These are phyloP conservation scores for Pichia sp. DNA, from an alignment of 1,139 yeast genomes.

Conservation along the genomic window DNA sequence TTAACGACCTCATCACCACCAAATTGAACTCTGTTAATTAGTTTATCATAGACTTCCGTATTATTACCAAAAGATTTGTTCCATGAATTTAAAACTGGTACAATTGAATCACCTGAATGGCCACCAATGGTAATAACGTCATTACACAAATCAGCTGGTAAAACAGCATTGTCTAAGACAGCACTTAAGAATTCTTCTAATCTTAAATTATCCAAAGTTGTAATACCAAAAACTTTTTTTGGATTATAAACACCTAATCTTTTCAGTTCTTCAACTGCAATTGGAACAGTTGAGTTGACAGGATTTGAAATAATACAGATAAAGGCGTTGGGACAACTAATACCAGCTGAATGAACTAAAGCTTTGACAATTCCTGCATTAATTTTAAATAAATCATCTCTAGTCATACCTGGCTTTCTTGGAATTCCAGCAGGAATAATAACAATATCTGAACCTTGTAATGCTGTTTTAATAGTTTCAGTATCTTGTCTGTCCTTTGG, in stretches of 20 bases:
- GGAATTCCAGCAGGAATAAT: slow-evolving; percentile 70
- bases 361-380: slow-evolving; percentile 63
- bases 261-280: slow-evolving; percentile 65
- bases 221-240: slow-evolving; percentile 61
- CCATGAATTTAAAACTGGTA: slow-evolving; percentile 37
- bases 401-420: slow-evolving; percentile 74
- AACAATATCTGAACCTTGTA: slow-evolving; percentile 51
- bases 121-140: slow-evolving; percentile 64
- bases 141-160: slow-evolving; percentile 38
- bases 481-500: slow-evolving; percentile 45
- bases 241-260: slow-evolving; percentile 58
- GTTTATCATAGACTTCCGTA: slow-evolving; percentile 30
- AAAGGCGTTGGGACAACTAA: slow-evolving; percentile 53
- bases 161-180: slow-evolving; percentile 26
- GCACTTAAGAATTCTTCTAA: slow-evolving; percentile 58
- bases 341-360: slow-evolving; percentile 53
- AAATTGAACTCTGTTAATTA: slow-evolving; percentile 58
- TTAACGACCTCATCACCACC: slow-evolving; percentile 79
- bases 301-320: slow-evolving; percentile 68
- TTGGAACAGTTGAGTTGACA: slow-evolving; percentile 69
- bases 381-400: slow-evolving; percentile 69
- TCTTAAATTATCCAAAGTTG: slow-evolving; percentile 64
- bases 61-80: slow-evolving; percentile 24
- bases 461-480: slow-evolving; percentile 34
- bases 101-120: slow-evolving; percentile 72